phyloP scores from a whole-genome alignment of 352 stramenopile species.

The Pilasporangium apinafurcum region DNA sequence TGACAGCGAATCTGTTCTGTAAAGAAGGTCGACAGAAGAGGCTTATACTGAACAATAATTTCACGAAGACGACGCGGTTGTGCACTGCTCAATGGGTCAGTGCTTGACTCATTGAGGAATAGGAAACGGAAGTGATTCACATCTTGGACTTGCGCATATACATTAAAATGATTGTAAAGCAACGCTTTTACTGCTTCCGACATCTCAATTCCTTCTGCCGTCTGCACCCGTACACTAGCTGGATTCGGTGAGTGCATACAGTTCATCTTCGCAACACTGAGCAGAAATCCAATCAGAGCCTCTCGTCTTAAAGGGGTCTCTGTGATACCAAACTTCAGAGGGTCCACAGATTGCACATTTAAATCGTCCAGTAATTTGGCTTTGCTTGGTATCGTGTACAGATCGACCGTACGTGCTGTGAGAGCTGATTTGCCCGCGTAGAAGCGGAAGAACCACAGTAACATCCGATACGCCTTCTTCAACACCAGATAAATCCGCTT shows the following conservation, averaged over 20 bases:
- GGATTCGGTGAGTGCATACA: constrained; percentile 31
- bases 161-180: constrained; percentile 40
- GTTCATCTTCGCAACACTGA: constrained; percentile 39
- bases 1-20: constrained; percentile 21
- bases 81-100: not conserved
- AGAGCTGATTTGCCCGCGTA: constrained; percentile 30
- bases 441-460: constrained; percentile 61
- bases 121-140: constrained; percentile 49
- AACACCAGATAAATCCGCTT: constrained; percentile 42
- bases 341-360: constrained; percentile 44
- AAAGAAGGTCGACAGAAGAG: constrained; percentile 35
- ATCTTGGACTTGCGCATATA: constrained; percentile 61
- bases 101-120: constrained; percentile 25
- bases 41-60: constrained; percentile 22
- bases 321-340: constrained; percentile 31
- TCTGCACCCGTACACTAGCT: constrained; percentile 22
- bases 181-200: constrained; percentile 44
- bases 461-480: constrained; percentile 37
- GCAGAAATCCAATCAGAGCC: constrained; percentile 34
- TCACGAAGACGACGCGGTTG: constrained; percentile 7
- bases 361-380: constrained; percentile 53
- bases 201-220: constrained; percentile 51
- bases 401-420: constrained; percentile 5
- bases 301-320: constrained; percentile 44
- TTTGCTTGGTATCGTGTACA: constrained; percentile 43